Conservation (phyloP, 805 yeast genomes). For the Barnettozyma populi region DNA sequence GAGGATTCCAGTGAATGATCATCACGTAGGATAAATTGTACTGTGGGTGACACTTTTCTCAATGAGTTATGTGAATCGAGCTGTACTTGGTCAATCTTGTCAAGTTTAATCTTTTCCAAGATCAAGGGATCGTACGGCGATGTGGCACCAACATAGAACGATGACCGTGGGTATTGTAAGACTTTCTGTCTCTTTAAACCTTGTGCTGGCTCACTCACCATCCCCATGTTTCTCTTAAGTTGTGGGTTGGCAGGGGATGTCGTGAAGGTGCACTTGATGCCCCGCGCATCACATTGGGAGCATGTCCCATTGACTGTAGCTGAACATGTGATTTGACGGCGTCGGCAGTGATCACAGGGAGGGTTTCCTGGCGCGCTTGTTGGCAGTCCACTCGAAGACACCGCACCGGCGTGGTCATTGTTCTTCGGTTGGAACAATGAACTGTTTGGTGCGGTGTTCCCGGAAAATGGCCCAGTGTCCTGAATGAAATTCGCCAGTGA, state of each 20-base stretch:
- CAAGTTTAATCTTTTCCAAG: conserved; percentile 56
- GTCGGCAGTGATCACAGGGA: conserved; percentile 73
- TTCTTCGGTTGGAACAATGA: neutral
- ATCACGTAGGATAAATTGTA: conserved; percentile 73
- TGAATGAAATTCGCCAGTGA: conserved; percentile 1
- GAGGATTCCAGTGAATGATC: conserved; percentile 72
- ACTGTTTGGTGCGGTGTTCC: conserved; percentile 1
- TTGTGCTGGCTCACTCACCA: conserved; percentile 11
- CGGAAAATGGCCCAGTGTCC: neutral
- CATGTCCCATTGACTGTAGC: conserved; percentile 53
- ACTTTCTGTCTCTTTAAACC: conserved; percentile 28
- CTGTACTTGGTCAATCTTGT: conserved; percentile 77
- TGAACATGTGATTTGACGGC: conserved; percentile 76
- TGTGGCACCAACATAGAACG: conserved; percentile 84
- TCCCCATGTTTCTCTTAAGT: conserved; percentile 30
- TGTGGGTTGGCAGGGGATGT: conserved; percentile 42
- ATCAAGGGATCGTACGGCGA: conserved; percentile 74
- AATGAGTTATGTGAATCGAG: conserved; percentile 60
- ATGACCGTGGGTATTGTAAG: conserved; percentile 85
- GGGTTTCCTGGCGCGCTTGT: conserved; percentile 23
- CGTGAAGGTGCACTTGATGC: conserved; percentile 69
- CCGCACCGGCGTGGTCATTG: neutral
- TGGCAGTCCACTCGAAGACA: neutral
- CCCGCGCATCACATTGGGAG: conserved; percentile 70
- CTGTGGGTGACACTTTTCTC: conserved; percentile 71